phyloP scores from a whole-genome alignment of 768 basidiomycete genomes.

The Holtermannia corniformis region DNA sequence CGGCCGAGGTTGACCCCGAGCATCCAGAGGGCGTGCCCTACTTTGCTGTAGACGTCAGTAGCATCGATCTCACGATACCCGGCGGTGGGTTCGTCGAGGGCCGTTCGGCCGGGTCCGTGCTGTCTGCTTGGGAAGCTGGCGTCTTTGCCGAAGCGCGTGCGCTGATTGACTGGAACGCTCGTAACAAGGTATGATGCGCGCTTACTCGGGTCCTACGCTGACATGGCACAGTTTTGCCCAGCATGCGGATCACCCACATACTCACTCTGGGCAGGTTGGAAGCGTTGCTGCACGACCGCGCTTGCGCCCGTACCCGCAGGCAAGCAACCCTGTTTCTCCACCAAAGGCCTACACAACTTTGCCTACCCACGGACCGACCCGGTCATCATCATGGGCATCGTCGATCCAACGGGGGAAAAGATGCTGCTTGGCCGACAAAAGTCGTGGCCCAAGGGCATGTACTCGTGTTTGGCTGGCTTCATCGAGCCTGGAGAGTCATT shows the following conservation, averaged over 20 bases:
- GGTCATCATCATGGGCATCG: conserved; percentile 77
- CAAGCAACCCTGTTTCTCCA: conserved; percentile 41
- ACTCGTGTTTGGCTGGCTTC: conserved; percentile 87
- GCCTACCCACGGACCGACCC: conserved; percentile 40
- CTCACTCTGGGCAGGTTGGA: conserved; percentile 94
- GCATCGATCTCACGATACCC: conserved; percentile 41
- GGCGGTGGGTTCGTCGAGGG: conserved; percentile 45
- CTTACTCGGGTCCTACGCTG: background rate
- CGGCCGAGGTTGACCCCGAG: conserved; percentile 56
- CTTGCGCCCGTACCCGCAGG: conserved; percentile 15
- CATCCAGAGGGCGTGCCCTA: conserved; percentile 72
- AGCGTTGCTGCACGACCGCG: conserved; percentile 62
- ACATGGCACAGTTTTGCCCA: conserved; percentile 68
- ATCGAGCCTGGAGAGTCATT: conserved; percentile 89
- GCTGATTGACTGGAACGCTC: conserved; percentile 84
- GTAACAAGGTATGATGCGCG: conserved; percentile 57
- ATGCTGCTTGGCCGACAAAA: conserved; percentile 74
- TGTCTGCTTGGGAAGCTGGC: conserved; percentile 60
- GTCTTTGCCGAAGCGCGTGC: conserved; percentile 70
- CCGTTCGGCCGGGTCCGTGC: conserved; percentile 29
- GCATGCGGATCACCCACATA: conserved; percentile 72
- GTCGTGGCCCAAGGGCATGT: conserved; percentile 46
- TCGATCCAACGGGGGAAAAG: conserved; percentile 69
- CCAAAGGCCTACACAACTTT: conserved; percentile 80
- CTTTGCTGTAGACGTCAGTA: conserved; percentile 68